Percentiles rank a stretch among this genome's conserved stretches.
Evolutionary conservation across 768 basidiomycete genomes (phyloP).

Genomic region (Piloderma croceum): DNA sequence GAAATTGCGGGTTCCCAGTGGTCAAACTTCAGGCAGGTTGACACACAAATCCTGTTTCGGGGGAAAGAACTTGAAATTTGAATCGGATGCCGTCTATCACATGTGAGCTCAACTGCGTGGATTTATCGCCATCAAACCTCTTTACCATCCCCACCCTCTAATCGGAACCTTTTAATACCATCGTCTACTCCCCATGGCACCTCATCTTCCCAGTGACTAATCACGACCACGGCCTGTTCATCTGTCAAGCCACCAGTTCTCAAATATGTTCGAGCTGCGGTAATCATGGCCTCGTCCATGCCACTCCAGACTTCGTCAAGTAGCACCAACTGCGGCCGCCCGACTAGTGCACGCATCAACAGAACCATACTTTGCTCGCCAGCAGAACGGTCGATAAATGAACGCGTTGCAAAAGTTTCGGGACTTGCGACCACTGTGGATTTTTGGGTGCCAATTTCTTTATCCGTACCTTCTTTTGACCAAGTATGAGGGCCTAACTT

Average conservation of each 20-base stretch:
- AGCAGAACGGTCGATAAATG: constrained; percentile 61
- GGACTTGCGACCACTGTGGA: background rate
- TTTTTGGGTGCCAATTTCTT: constrained; percentile 1
- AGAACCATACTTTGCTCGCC: constrained; percentile 80
- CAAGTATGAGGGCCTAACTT: constrained; percentile 58
- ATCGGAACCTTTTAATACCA: constrained; percentile 37
- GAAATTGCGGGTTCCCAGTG: no score
- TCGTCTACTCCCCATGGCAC: constrained; percentile 71
- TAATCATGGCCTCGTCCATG: constrained; percentile 79
- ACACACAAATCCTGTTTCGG: no score
- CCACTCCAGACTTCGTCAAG: constrained; percentile 93
- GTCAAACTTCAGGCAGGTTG: no score
- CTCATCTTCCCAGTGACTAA: constrained; percentile 91
- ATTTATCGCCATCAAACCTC: no score
- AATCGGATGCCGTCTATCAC: no score
- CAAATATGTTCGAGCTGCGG: constrained; percentile 57
- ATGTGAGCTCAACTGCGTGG: no score
- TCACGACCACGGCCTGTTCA: constrained; percentile 74
- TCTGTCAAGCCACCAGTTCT: constrained; percentile 43
- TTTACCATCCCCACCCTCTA: constrained; percentile 31
- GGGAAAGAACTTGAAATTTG: no score
- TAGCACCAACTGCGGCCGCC: constrained; percentile 65
- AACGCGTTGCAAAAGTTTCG: constrained; percentile 39
- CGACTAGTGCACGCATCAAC: constrained; percentile 81
- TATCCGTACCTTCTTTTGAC: constrained; percentile 16